Percentiles rank a stretch among this genome's conserved stretches.
phyloP scores from a whole-genome alignment of 176 grass and related monocot species.

The Aechmea fasciata region DNA sequence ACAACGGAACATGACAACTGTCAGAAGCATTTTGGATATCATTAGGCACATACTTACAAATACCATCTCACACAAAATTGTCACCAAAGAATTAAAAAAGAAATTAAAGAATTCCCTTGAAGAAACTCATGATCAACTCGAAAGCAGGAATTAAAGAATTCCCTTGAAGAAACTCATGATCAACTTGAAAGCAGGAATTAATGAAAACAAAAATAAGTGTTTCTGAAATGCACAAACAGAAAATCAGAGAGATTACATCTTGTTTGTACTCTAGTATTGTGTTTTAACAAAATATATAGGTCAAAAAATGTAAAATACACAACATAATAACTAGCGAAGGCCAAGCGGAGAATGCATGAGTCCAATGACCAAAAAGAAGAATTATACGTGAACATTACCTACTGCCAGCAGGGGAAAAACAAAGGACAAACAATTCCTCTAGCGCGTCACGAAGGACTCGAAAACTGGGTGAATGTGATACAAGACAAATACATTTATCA shows the following conservation, averaged over 20 bases:
- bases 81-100: too few relatives aligned
- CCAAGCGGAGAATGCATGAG: background rate
- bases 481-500: constrained; percentile 98
- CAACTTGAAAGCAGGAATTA: too few relatives aligned
- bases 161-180: too few relatives aligned
- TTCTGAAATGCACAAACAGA: background rate
- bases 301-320: background rate
- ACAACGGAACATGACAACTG: too few relatives aligned
- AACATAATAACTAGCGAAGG: background rate
- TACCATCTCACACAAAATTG: too few relatives aligned
- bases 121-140: too few relatives aligned
- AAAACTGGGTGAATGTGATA: constrained; percentile 94
- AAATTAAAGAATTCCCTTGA: too few relatives aligned
- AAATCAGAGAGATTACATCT: background rate
- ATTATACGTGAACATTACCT: constrained; percentile 48
- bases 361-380: background rate
- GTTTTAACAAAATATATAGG: background rate
- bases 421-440: constrained; percentile 92
- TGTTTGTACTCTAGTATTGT: background rate
- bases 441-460: constrained; percentile 79
- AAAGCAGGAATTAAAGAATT: background rate
- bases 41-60: too few relatives aligned
- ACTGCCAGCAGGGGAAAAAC: constrained; percentile 81
- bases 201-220: background rate
- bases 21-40: too few relatives aligned